phyloP scores from a whole-genome alignment of 2,329 filamentous ascomycete species.

The Lachnellula cervina region DNA sequence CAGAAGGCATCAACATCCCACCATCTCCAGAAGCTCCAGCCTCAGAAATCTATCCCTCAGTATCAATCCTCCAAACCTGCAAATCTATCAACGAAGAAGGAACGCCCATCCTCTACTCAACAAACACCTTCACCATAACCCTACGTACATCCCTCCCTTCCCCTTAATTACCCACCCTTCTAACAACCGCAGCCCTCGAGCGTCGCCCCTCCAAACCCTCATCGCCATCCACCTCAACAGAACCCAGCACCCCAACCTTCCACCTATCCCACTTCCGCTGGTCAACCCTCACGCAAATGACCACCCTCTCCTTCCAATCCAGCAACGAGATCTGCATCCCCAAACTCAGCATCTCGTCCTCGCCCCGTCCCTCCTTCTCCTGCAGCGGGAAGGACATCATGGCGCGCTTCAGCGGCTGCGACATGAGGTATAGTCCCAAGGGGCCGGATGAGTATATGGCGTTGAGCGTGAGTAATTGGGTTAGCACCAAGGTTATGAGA shows the following conservation, averaged over 20 bases:
- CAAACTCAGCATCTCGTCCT: background rate
- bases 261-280: conserved; percentile 15
- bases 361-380: conserved; percentile 5
- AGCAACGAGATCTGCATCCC: background rate
- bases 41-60: conserved; percentile 15
- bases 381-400: conserved; percentile 16
- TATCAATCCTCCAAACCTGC: conserved; percentile 31
- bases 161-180: background rate
- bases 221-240: too few relatives aligned
- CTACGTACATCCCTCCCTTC: conserved; percentile 12
- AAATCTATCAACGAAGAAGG: conserved; percentile 30
- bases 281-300: conserved; percentile 14
- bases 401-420: conserved; percentile 3
- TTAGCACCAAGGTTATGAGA: conserved; percentile 15
- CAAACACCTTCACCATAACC: conserved; percentile 29
- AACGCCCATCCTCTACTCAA: conserved; percentile 29
- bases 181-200: background rate
- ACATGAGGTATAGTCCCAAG: conserved; percentile 10
- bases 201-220: background rate
- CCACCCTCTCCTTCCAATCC: conserved; percentile 5
- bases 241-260: background rate
- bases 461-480: conserved; percentile 14
- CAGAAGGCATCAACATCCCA: conserved; percentile 8
- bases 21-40: background rate
- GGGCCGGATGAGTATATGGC: conserved; percentile 17